Conservation (phyloP, 2,329 filamentous ascomycete species). For the Penicillium sp. region DNA sequence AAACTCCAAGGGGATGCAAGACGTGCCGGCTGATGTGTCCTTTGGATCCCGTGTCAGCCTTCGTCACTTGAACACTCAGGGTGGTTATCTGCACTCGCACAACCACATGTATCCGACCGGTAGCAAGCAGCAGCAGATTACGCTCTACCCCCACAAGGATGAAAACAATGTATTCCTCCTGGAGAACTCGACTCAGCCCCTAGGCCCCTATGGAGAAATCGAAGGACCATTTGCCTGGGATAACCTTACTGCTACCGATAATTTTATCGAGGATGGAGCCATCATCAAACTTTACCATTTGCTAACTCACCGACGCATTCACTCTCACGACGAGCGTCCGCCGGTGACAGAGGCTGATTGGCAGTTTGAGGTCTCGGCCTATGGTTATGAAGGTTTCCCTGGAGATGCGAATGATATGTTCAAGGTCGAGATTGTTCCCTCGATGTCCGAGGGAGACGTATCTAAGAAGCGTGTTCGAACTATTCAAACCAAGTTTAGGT, state of each 20-base stretch:
- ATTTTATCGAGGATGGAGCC: conserved; percentile 75
- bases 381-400: conserved; percentile 94
- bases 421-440: conserved; percentile 91
- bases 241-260: conserved; percentile 63
- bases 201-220: conserved; percentile 73
- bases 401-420: conserved; percentile 97
- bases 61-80: conserved; percentile 95
- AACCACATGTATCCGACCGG: conserved; percentile 96
- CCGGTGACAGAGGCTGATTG: conserved; percentile 85
- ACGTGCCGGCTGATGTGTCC: conserved; percentile 87
- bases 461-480: conserved; percentile 86
- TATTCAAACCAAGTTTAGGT: conserved; percentile 94
- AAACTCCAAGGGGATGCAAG: conserved; percentile 95
- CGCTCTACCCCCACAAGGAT: conserved; percentile 97
- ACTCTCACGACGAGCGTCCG: conserved; percentile 88
- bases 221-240: conserved; percentile 86
- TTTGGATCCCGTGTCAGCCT: conserved; percentile 84
- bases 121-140: conserved; percentile 98
- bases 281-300: conserved; percentile 81
- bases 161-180: conserved; percentile 95
- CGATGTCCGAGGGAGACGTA: conserved; percentile 73
- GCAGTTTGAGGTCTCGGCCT: conserved; percentile 96
- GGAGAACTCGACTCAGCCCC: conserved; percentile 94
- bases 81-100: conserved; percentile 96
- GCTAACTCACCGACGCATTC: conserved; percentile 81